A percentile compares a stretch with the other conserved stretches of the same genome.
Evolutionary conservation across 2,329 filamentous ascomycete genomes (phyloP).

Genomic region (Sporothrix pseudoabietina): DNA sequence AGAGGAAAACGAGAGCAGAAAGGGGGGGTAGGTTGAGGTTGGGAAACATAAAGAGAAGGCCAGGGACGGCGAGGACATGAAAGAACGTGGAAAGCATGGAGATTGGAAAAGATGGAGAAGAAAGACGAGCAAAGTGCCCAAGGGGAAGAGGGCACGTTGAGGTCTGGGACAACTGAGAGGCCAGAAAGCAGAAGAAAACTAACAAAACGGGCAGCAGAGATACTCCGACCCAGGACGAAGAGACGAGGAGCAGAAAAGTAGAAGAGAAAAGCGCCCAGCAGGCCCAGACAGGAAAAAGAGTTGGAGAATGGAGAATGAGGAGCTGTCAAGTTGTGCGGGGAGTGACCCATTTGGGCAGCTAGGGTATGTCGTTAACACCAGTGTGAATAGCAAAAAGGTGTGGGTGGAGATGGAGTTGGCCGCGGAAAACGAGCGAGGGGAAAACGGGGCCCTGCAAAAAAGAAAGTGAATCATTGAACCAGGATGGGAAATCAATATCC

Average conservation of each 20-base stretch:
- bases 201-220: not conserved
- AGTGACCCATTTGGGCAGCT: not conserved
- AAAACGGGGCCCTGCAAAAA: not conserved
- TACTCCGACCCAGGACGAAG: not conserved
- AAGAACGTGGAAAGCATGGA: not conserved
- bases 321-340: not conserved
- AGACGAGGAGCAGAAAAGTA: not conserved
- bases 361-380: not conserved
- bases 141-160: constrained; percentile 6
- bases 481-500: constrained; percentile 20
- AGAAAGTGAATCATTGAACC: constrained; percentile 18
- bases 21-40: not conserved
- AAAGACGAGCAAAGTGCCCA: not conserved
- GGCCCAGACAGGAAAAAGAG: not conserved
- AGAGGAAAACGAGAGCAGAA: not conserved
- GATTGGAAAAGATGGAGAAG: not conserved
- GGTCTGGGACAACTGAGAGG: not conserved
- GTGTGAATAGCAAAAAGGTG: not conserved
- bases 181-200: not conserved
- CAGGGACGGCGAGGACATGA: not conserved
- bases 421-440: constrained; percentile 12
- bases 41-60: not conserved
- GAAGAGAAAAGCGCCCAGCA: not conserved
- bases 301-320: constrained; percentile 20
- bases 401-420: constrained; percentile 3